Evolutionary conservation across 306 rosid species (phyloP), one percentile per base, ranked within the genome.

Genomic region (Pyrus betulifolia): DNA sequence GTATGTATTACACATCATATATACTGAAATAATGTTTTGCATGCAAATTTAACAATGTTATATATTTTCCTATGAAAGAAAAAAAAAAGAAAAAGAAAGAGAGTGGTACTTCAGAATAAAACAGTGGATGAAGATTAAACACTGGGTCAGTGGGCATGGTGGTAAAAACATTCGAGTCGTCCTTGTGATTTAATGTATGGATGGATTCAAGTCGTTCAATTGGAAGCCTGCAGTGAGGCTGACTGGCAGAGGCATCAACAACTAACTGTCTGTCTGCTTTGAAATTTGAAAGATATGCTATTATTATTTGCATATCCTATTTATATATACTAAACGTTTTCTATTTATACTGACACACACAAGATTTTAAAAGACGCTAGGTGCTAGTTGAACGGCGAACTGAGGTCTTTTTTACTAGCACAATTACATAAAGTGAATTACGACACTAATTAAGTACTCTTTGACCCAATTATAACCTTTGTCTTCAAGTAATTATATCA

Each of bases 381-480:
- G 6, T 3, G 35, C 0, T 38, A 38, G 42, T 7, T 38, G 10
- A 2, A 38, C 2, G 42, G 10, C 10, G 0, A 2, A 6, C 0
- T 1, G 2, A 38, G 2, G 0, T 38, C 2, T 6, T 38, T 38
- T 38, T 38, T 38, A 38, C 42, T 38, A 38, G 42, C 42, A 38
- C 42, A 38, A 38, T 38, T 38, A 38, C 42, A 38, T 38, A 38
- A 38, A 38, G 42, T 7, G 42, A 7, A 38, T 51, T 51, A n/a
- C 11, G 28, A 58, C 62, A 58, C 4, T 21, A 19, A 35, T 67
- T 33, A 13, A 70, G 79, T 52, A 75, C 78, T 46, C 44, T 63
- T 79, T 69, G 57, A 68, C 51, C 81, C 65, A 30, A 61, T 64
- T 64, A 31, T 67, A 22, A n/a, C 38, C 23, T 21, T 81, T 51